A percentile compares a stretch with the other conserved stretches of the same genome.
phyloP scores from a whole-genome alignment of 805 yeast species.

The Ogataea ramenticola region DNA sequence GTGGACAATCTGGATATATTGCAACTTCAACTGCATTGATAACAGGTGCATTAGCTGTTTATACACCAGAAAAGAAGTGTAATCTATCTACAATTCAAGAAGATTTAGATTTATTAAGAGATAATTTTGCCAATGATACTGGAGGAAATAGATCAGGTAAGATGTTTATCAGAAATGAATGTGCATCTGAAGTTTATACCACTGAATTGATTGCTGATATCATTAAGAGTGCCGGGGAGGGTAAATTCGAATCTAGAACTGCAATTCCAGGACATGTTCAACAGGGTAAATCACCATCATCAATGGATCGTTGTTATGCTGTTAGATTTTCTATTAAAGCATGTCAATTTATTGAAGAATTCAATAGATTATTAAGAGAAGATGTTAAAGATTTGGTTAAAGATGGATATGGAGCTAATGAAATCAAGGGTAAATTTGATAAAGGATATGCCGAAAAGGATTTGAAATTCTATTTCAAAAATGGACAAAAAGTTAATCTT shows the following conservation, averaged over 20 bases:
- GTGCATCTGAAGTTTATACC: conserved; percentile 60
- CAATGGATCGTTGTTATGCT: conserved; percentile 72
- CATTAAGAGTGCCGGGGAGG: conserved; percentile 53
- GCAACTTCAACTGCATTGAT: conserved; percentile 64
- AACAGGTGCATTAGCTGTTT: conserved; percentile 67
- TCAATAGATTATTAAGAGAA: conserved; percentile 8
- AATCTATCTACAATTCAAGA: conserved; percentile 51
- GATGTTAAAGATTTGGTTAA: conserved; percentile 8
- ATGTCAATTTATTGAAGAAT: conserved; percentile 57
- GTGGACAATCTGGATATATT: conserved; percentile 77
- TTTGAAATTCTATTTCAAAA: conserved; percentile 43
- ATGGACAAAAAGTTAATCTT: conserved; percentile 38
- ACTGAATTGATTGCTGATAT: conserved; percentile 68
- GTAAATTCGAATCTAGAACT: conserved; percentile 67
- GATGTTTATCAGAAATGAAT: conserved; percentile 57
- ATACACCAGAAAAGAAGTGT: conserved; percentile 70
- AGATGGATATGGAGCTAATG: conserved; percentile 18
- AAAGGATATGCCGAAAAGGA: conserved; percentile 24
- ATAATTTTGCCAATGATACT: conserved; percentile 50
- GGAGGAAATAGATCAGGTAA: conserved; percentile 68
- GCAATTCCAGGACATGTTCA: conserved; percentile 86
- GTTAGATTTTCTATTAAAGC: conserved; percentile 66
- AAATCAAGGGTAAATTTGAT: not conserved
- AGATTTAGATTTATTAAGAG: conserved; percentile 56
- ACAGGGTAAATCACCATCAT: conserved; percentile 73